These are phyloP conservation scores for Solanum appendiculatum DNA, from an alignment of 257 asterid genomes.

Conservation along the genomic window DNA sequence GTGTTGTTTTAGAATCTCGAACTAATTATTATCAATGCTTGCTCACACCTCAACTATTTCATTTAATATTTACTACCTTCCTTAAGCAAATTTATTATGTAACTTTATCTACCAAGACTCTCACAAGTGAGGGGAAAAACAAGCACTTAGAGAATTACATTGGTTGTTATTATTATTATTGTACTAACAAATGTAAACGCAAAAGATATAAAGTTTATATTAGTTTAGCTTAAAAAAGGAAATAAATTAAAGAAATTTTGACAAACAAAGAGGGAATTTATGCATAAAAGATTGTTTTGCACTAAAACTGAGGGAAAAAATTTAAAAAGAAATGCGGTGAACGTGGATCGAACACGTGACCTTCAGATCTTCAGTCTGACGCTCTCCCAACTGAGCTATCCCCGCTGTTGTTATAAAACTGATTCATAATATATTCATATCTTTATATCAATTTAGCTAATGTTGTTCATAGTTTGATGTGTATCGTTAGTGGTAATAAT, in stretches of 20 bases:
- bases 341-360: conserved; percentile 99
- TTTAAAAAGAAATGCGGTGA: conserved; percentile 35
- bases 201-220: no score
- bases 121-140: neutral
- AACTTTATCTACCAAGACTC: neutral
- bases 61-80: neutral
- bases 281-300: neutral
- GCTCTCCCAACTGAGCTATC: conserved; percentile 98
- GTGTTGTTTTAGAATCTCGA: neutral
- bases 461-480: neutral
- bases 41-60: neutral
- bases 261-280: neutral
- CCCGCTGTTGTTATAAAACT: conserved; percentile 16
- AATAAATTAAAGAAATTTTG: no score
- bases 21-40: neutral
- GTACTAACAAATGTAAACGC: no score
- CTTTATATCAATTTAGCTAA: neutral
- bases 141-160: no score
- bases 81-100: neutral
- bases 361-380: conserved; percentile 90
- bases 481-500: neutral
- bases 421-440: no score
- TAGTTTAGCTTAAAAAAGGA: no score
- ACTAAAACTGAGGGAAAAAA: neutral
- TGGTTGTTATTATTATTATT: no score